Percentiles rank a stretch among this genome's conserved stretches.
These are phyloP conservation scores for Russula vinacea DNA, from an alignment of 768 basidiomycete species.

Conservation along the genomic window DNA sequence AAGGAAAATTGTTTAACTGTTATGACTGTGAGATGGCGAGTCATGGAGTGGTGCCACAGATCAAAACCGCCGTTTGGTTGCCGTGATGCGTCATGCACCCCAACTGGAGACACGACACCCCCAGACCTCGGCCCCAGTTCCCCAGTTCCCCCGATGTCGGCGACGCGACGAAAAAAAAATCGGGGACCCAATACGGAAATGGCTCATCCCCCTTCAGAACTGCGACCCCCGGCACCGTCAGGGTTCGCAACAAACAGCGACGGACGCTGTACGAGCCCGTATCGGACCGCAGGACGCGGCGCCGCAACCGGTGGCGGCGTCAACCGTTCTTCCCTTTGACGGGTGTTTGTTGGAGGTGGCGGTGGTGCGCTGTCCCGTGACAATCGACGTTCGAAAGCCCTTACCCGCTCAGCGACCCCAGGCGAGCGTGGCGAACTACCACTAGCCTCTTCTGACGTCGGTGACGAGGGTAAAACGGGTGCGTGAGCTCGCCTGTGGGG, in stretches of 20 bases:
- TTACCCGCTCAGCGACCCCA: constrained; percentile 51
- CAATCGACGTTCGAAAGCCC: constrained; percentile 55
- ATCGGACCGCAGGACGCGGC: constrained; percentile 42
- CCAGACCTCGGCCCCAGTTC: neutral
- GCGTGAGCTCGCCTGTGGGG: neutral
- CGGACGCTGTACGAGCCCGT: constrained; percentile 61
- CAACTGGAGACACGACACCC: neutral
- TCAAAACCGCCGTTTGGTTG: neutral
- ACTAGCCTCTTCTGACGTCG: neutral
- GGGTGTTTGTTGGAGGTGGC: constrained; percentile 42
- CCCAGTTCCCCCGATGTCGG: neutral
- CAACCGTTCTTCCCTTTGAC: constrained; percentile 44
- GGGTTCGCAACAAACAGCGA: constrained; percentile 76
- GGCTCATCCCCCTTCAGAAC: constrained; percentile 30
- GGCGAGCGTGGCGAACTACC: constrained; percentile 11
- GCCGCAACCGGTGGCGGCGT: constrained; percentile 1
- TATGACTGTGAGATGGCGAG: neutral
- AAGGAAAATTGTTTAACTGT: no score
- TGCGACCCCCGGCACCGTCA: constrained; percentile 36
- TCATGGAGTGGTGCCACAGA: constrained; percentile 1
- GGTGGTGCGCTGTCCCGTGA: constrained; percentile 44
- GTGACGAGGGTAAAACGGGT: neutral
- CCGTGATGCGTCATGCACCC: constrained; percentile 3
- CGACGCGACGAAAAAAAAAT: neutral
- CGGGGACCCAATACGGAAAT: neutral